phyloP scores from a whole-genome alignment of 371 early-diverging fungal species.

The Mucor piriformis region DNA sequence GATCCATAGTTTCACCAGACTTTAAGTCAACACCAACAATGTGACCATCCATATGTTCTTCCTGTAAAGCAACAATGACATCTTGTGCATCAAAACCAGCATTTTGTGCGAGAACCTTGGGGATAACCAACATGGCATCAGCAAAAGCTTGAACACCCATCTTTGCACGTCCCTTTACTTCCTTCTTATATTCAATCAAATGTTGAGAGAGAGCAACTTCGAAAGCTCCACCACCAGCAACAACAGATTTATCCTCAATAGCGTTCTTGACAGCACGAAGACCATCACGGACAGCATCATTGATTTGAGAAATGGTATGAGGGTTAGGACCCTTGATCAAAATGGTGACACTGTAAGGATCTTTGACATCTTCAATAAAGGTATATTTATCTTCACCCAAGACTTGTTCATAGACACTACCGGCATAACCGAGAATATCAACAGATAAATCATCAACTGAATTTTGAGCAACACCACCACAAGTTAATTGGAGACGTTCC shows the following conservation, averaged over 20 bases:
- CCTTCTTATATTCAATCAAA: conserved; percentile 83
- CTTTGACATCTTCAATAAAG: conserved; percentile 97
- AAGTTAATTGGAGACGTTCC: conserved; percentile 98
- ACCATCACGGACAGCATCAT: conserved; percentile 98
- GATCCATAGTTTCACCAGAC: conserved; percentile 96
- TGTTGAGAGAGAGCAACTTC: conserved; percentile 88
- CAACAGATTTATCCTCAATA: conserved; percentile 89
- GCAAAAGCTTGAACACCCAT: conserved; percentile 98
- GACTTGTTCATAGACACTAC: conserved; percentile 94
- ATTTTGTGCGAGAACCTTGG: conserved; percentile 95
- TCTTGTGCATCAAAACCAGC: conserved; percentile 98
- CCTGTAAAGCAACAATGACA: conserved; percentile 92
- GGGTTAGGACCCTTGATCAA: conserved; percentile 97
- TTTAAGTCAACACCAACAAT: conserved; percentile 93
- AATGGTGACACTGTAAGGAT: conserved; percentile 95
- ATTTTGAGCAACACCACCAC: conserved; percentile 98
- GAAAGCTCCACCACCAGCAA: conserved; percentile 98
- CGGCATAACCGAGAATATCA: conserved; percentile 93
- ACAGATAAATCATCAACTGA: conserved; percentile 94
- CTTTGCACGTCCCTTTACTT: conserved; percentile 93
- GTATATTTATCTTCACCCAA: conserved; percentile 99
- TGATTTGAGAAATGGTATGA: conserved; percentile 95
- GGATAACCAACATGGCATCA: conserved; percentile 94
- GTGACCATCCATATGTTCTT: conserved; percentile 90
- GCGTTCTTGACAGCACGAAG: conserved; percentile 98